phyloP scores from a whole-genome alignment of 2,329 filamentous ascomycete species.

The Sporothrix luriei region DNA sequence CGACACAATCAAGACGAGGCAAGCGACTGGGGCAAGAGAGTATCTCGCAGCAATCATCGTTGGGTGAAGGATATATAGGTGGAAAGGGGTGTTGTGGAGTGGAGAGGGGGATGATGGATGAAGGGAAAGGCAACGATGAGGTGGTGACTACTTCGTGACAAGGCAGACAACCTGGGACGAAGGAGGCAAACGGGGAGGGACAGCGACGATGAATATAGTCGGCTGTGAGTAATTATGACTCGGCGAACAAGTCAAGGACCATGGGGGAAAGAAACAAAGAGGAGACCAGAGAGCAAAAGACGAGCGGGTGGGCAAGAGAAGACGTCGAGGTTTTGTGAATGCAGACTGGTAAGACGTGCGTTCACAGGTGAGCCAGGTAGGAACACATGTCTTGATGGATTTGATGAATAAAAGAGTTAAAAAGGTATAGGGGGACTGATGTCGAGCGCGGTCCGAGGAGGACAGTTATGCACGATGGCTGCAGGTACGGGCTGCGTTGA shows the following conservation, averaged over 20 bases:
- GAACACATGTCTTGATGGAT: conserved; percentile 30
- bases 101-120: conserved; percentile 1
- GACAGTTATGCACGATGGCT: conserved; percentile 33
- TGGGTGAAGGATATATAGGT: conserved; percentile 40
- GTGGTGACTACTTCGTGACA: conserved; percentile 25
- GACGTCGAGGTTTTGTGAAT: conserved; percentile 32
- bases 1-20: conserved; percentile 56
- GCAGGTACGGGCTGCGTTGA: conserved; percentile 37
- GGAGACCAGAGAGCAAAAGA: conserved; percentile 34
- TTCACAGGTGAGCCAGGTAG: conserved; percentile 33
- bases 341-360: conserved; percentile 32
- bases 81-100: conserved; percentile 29
- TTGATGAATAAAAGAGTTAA: not conserved
- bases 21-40: conserved; percentile 61
- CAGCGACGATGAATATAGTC: conserved; percentile 18
- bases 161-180: conserved; percentile 8
- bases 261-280: conserved; percentile 11
- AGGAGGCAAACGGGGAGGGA: not conserved
- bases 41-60: conserved; percentile 63
- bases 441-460: conserved; percentile 15
- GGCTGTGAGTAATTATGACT: conserved; percentile 30
- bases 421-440: conserved; percentile 1
- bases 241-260: conserved; percentile 25
- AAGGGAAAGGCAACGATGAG: not conserved
- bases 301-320: conserved; percentile 16